phyloP scores from a whole-genome alignment of 768 basidiomycete genomes.

The Hericium erinaceus region DNA sequence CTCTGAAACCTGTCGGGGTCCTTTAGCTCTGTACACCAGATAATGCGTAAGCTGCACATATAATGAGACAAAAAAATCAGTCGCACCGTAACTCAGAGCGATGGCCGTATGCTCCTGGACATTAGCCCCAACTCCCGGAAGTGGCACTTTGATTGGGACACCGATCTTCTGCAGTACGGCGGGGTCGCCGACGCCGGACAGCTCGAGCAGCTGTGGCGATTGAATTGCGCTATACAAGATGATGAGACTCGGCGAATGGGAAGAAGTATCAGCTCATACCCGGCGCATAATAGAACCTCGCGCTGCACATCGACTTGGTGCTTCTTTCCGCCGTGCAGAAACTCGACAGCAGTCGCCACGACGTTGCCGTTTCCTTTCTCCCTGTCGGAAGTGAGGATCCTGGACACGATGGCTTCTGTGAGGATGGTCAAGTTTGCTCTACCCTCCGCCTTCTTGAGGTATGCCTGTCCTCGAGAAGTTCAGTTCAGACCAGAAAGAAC shows the following conservation, averaged over 20 bases:
- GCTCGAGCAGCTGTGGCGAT: slow-evolving; percentile 24
- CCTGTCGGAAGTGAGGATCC: slow-evolving; percentile 8
- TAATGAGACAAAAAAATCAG: neutral
- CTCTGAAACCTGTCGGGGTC: neutral
- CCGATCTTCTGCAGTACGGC: slow-evolving; percentile 20
- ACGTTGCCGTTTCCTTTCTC: slow-evolving; percentile 2
- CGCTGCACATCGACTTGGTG: slow-evolving; percentile 26
- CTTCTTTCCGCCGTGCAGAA: slow-evolving; percentile 18
- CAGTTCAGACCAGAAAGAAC: neutral
- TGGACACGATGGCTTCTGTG: slow-evolving; percentile 11
- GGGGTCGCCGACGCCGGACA: slow-evolving; percentile 32
- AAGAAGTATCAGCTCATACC: slow-evolving; percentile 17
- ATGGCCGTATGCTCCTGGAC: slow-evolving; percentile 5
- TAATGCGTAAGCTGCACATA: neutral
- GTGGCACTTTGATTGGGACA: slow-evolving; percentile 24
- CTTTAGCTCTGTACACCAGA: neutral
- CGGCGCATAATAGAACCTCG: slow-evolving; percentile 36
- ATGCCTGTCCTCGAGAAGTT: neutral
- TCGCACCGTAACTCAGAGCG: slow-evolving; percentile 2
- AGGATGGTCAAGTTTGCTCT: slow-evolving; percentile 6
- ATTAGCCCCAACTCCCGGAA: slow-evolving; percentile 29
- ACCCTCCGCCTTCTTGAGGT: neutral
- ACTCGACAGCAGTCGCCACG: slow-evolving; percentile 28
- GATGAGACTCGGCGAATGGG: neutral
- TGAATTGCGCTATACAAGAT: neutral